phyloP scores from a whole-genome alignment of 148 eudicot species.

The Cornus controversa region DNA sequence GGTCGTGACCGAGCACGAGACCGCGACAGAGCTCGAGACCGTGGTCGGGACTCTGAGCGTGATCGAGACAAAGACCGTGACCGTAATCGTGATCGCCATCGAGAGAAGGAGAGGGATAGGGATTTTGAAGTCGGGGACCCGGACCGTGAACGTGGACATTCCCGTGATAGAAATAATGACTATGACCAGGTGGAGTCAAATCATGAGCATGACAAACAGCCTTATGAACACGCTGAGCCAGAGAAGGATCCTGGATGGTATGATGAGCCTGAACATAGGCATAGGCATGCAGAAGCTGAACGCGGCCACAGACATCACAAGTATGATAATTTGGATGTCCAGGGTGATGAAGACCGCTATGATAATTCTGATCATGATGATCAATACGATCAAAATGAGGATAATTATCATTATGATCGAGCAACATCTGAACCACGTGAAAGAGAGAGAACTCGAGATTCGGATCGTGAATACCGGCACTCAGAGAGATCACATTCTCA shows the following conservation, averaged over 20 bases:
- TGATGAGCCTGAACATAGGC: conserved; percentile 54
- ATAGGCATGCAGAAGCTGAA: conserved; percentile 33
- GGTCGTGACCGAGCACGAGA: conserved; percentile 45
- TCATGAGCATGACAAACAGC: conserved; percentile 53
- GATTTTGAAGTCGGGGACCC: conserved; percentile 54
- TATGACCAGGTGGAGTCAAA: conserved; percentile 61
- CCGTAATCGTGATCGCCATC: conserved; percentile 16
- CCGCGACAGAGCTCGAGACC: conserved; percentile 37
- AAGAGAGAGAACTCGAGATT: conserved; percentile 17
- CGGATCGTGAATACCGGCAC: conserved; percentile 30
- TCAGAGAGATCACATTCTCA: conserved; percentile 37
- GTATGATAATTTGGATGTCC: conserved; percentile 33
- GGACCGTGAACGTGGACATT: conserved; percentile 66
- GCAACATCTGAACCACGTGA: conserved; percentile 36
- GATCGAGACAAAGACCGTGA: conserved; percentile 48
- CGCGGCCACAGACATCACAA: conserved; percentile 39
- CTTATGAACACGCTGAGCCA: conserved; percentile 42
- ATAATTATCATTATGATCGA: conserved; percentile 37
- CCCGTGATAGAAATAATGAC: conserved; percentile 75
- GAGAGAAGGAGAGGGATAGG: conserved; percentile 50
- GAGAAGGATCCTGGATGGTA: conserved; percentile 55
- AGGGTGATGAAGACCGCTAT: conserved; percentile 49
- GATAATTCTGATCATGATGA: conserved; percentile 45
- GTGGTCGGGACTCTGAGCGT: conserved; percentile 48
- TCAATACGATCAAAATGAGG: conserved; percentile 53